A percentile compares a stretch with the other conserved stretches of the same genome.
phyloP scores from a whole-genome alignment of 2,329 filamentous ascomycete genomes.

The Penicillium sp. region DNA sequence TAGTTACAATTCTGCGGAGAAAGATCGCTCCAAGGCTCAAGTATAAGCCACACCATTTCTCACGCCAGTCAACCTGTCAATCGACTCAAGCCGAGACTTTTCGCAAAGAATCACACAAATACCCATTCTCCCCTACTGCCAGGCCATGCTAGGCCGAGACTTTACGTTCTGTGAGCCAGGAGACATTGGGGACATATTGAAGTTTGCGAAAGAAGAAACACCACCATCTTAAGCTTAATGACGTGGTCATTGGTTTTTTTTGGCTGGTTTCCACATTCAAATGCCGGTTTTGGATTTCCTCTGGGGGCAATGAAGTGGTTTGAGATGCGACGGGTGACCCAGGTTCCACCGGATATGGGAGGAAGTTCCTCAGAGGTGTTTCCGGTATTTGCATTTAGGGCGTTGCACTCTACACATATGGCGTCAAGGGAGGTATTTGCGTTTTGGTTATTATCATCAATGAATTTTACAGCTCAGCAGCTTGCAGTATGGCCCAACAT shows the following conservation, averaged over 20 bases:
- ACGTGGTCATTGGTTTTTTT: background rate
- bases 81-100: background rate
- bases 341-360: background rate
- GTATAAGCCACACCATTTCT: conserved; percentile 15
- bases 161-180: background rate
- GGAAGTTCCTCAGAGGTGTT: background rate
- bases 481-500: background rate
- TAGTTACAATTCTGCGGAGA: conserved; percentile 35
- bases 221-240: background rate
- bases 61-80: conserved; percentile 5
- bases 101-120: background rate
- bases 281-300: background rate
- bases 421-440: conserved; percentile 15
- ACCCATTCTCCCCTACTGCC: background rate
- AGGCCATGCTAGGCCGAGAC: background rate
- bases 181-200: background rate
- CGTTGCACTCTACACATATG: conserved; percentile 13
- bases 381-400: conserved; percentile 13
- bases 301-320: background rate
- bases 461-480: conserved; percentile 3
- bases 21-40: conserved; percentile 29
- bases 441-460: conserved; percentile 4
- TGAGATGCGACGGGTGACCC: background rate
- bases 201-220: background rate
- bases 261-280: background rate